Evolutionary conservation across 352 stramenopile genomes (phyloP).

Genomic region (Phytophthora tubulina): DNA sequence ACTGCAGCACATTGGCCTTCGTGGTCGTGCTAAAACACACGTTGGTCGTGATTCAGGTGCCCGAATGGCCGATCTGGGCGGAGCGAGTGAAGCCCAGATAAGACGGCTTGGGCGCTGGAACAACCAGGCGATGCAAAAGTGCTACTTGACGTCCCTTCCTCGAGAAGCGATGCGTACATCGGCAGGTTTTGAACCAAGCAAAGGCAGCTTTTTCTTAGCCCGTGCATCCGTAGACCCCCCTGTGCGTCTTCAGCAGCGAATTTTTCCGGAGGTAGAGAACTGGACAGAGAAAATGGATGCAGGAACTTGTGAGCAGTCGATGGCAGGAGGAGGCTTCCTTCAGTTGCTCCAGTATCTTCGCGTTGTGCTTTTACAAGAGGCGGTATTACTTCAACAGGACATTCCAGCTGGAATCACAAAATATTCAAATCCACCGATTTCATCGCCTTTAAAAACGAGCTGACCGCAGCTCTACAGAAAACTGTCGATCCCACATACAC

Average conservation of each 20-base stretch:
- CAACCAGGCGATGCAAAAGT: neutral
- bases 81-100: neutral
- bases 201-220: neutral
- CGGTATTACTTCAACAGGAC: neutral
- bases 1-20: neutral
- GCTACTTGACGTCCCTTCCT: constrained; percentile 5
- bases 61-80: neutral
- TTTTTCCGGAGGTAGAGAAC: neutral
- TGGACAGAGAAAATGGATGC: neutral
- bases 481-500: too few relatives aligned
- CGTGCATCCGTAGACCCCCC: neutral
- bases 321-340: neutral
- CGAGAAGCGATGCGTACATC: constrained; percentile 16
- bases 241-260: neutral
- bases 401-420: too few relatives aligned
- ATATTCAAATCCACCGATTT: too few relatives aligned
- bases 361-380: neutral
- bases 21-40: neutral
- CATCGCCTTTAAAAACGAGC: too few relatives aligned
- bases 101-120: neutral
- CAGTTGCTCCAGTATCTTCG: constrained; percentile 5
- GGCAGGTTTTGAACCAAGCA: constrained; percentile 10
- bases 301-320: neutral
- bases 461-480: too few relatives aligned
- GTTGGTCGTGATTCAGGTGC: neutral